Evolutionary conservation across 2,329 filamentous ascomycete species (phyloP).

Genomic region (Tolypocladium guangdongense): DNA sequence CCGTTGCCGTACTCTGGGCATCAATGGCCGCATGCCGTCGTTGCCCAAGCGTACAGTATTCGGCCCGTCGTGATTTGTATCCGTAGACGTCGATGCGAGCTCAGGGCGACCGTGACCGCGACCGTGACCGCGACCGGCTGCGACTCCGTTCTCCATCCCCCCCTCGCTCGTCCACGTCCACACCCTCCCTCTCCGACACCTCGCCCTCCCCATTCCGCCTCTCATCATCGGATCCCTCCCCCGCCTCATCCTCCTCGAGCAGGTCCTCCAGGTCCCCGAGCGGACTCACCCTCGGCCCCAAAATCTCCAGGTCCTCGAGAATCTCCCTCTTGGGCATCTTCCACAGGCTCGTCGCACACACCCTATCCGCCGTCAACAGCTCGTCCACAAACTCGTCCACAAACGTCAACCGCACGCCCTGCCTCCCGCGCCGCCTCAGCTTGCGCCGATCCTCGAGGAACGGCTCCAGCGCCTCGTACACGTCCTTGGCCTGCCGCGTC

Average conservation of each 20-base stretch:
- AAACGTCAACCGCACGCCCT: conserved; percentile 64
- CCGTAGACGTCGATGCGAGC: background rate
- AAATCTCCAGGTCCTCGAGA: conserved; percentile 76
- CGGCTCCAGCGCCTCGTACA: conserved; percentile 73
- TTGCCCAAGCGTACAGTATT: background rate
- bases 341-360: conserved; percentile 86
- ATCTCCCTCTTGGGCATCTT: conserved; percentile 76
- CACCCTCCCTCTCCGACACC: conserved; percentile 19
- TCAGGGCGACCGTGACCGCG: conserved; percentile 9
- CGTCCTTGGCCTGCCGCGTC: conserved; percentile 70
- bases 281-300: conserved; percentile 78
- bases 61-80: background rate
- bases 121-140: conserved; percentile 13
- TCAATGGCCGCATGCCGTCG: background rate
- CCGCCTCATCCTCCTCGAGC: conserved; percentile 48
- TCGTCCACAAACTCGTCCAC: conserved; percentile 94
- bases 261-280: conserved; percentile 69
- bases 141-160: conserved; percentile 10
- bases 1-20: background rate
- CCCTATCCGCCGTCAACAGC: conserved; percentile 73
- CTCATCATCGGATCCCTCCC: conserved; percentile 20
- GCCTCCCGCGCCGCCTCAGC: conserved; percentile 63
- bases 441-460: conserved; percentile 76
- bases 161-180: conserved; percentile 26
- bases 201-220: conserved; percentile 10